Conservation (phyloP, 192 early-diverging fungal genomes). For the Mortierella alpina region DNA sequence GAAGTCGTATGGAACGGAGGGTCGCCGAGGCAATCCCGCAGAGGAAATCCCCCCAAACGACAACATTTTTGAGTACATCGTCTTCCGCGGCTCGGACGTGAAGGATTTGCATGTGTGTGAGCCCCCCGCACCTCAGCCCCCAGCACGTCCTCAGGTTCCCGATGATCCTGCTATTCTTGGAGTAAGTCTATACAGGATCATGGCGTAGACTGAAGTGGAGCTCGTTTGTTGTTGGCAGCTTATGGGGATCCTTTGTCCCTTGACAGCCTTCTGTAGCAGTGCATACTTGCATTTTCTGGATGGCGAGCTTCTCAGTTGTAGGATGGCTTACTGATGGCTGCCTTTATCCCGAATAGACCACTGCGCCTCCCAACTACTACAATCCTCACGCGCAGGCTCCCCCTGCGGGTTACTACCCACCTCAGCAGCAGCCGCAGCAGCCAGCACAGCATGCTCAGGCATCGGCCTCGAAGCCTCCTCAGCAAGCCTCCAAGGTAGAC, state of each 20-base stretch:
- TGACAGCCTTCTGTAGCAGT: not conserved
- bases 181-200: constrained; percentile 47
- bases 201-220: not conserved
- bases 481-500: constrained; percentile 15
- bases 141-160: constrained; percentile 68
- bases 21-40: constrained; percentile 76
- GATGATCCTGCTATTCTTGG: constrained; percentile 88
- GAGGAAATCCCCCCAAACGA: constrained; percentile 91
- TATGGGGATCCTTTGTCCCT: not conserved
- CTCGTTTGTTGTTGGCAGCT: not conserved
- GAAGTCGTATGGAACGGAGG: constrained; percentile 96
- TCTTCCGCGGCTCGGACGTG: constrained; percentile 94
- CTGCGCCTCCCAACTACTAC: constrained; percentile 57
- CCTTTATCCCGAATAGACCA: constrained; percentile 38
- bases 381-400: constrained; percentile 43
- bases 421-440: constrained; percentile 10
- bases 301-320: too few species aligned
- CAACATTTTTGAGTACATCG: constrained; percentile 90
- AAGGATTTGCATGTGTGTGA: constrained; percentile 82
- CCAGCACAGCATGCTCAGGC: constrained; percentile 3
- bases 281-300: not conserved
- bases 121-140: constrained; percentile 64
- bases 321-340: too few species aligned
- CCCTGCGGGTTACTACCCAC: constrained; percentile 53
- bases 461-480: not conserved